These are phyloP conservation scores for Alternaria dauci DNA, from an alignment of 2,329 filamentous ascomycete genomes.

Conservation along the genomic window DNA sequence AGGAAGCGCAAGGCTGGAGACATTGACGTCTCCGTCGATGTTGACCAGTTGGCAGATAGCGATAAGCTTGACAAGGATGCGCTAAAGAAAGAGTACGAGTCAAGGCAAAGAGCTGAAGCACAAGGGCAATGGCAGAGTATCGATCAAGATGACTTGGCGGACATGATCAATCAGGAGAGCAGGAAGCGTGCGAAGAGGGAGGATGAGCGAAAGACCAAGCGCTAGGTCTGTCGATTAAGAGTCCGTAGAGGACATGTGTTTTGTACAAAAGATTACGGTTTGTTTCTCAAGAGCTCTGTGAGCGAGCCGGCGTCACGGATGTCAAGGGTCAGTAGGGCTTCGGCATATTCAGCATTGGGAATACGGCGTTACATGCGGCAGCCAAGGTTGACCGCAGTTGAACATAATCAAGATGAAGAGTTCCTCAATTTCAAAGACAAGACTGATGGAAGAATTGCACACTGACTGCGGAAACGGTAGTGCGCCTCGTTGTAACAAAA, in stretches of 20 bases:
- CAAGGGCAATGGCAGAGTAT: slow-evolving; percentile 72
- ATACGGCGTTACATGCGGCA: slow-evolving; percentile 35
- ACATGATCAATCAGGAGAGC: slow-evolving; percentile 95
- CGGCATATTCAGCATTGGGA: slow-evolving; percentile 33
- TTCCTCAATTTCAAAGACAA: slow-evolving; percentile 13
- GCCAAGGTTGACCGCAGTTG: slow-evolving; percentile 28
- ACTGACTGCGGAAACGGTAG: slow-evolving; percentile 15
- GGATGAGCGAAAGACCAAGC: slow-evolving; percentile 75
- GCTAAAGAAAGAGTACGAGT: slow-evolving; percentile 80
- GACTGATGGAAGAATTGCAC: slow-evolving; percentile 15
- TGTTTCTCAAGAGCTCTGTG: slow-evolving; percentile 26
- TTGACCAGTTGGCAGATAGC: slow-evolving; percentile 76
- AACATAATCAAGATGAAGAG: slow-evolving; percentile 40
- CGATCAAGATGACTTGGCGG: slow-evolving; percentile 87
- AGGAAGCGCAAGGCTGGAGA: slow-evolving; percentile 92
- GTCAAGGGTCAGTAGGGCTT: slow-evolving; percentile 23
- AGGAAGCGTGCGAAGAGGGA: slow-evolving; percentile 90
- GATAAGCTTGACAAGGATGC: slow-evolving; percentile 87
- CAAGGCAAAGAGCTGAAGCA: slow-evolving; percentile 69
- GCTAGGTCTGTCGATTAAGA: slow-evolving; percentile 32
- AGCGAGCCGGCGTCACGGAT: slow-evolving; percentile 34
- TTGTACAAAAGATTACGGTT: slow-evolving; percentile 36
- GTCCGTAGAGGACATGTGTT: slow-evolving; percentile 16
- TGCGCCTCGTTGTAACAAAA: slow-evolving; percentile 2
- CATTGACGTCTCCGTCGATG: slow-evolving; percentile 89